Base-by-base conservation (phyloP, 2,329 filamentous ascomycete species). In the Fusarium chaquense region DNA sequence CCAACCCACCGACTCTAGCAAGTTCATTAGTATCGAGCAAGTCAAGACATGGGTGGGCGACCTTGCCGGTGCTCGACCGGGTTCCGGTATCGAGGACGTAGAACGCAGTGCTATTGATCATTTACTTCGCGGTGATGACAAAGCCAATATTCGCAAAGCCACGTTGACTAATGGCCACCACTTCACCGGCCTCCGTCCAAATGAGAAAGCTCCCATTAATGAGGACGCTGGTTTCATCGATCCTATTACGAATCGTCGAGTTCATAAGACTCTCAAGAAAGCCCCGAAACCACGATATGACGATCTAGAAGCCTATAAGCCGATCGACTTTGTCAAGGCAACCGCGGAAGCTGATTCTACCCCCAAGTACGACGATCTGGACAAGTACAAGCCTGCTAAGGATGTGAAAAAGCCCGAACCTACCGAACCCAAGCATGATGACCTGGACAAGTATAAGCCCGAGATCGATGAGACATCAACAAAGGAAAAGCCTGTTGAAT, bases 201-300 rank as follows among this genome's bases (percentile, higher is more conserved):
- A 75, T 49, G 50, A 67, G 45, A 52, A 65, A 40, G 63, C 71
- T 50, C 56, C 72, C 2, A 72, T 73, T 3, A 55, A 57, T 3
- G 58, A 70, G n/a, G 59, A 67, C 20, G 53, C 58, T 20, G 62
- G 60, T 20, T 60, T 67, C 24, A 88, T 89, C 44, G 87, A 89
- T 59, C 87, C 87, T 5, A 88, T 89, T 62, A 88, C 86, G 18
- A 89, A 89, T 65, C 83, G 86, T 35, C 86, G 83, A 63, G 80
- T 86, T 5, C 62, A 73, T 20, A 81, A 53, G 13, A 33, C 33
- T 11, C 45, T 26, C 59, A 79, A 41, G 9, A 45, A 62, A 2
- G n/a, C 73, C 74, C 43, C 65, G 16, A 50, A 61, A 32, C 55
- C 62, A 16, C 53, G 49, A 13, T 81, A 81, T 49, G 75, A 78